A percentile compares a stretch with the other conserved stretches of the same genome.
Conservation (phyloP, 805 yeast species). For the Candida taoyuanica region DNA sequence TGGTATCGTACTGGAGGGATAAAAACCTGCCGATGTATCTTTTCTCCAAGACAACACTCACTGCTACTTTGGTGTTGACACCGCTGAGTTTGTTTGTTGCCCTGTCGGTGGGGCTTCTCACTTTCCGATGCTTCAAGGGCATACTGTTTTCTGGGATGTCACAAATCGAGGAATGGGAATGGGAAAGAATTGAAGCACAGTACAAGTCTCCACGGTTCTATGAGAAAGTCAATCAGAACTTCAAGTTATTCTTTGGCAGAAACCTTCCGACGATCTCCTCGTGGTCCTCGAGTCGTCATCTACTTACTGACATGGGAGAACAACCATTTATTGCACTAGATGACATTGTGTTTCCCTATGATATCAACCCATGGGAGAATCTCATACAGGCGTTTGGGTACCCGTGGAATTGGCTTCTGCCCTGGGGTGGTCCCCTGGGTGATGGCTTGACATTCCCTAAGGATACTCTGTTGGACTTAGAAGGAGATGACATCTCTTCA, state of each 20-base stretch:
- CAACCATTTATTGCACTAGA: conserved; percentile 43
- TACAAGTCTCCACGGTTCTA: conserved; percentile 53
- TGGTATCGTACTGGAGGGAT: conserved; percentile 40
- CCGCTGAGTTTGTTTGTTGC: conserved; percentile 57
- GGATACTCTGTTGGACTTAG: conserved; percentile 44
- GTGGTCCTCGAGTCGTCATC: conserved; percentile 20
- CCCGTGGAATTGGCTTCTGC: conserved; percentile 62
- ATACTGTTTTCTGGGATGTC: conserved; percentile 64
- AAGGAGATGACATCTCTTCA: conserved; percentile 53
- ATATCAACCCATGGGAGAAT: conserved; percentile 58
- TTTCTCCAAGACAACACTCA: conserved; percentile 46
- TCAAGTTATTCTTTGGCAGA: conserved; percentile 24
- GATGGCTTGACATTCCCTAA: conserved; percentile 56
- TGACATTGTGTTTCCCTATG: conserved; percentile 81
- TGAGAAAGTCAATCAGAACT: conserved; percentile 43
- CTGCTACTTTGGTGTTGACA: conserved; percentile 48
- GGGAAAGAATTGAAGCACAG: conserved; percentile 71
- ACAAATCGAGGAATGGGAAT: conserved; percentile 91
- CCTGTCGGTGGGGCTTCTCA: conserved; percentile 53
- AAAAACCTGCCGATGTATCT: conserved; percentile 54
- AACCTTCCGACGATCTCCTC: conserved; percentile 18
- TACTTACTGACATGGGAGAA: conserved; percentile 12
- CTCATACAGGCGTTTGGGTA: conserved; percentile 49
- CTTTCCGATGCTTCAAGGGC: conserved; percentile 56
- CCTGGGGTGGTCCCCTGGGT: conserved; percentile 61